Conservation (phyloP, 805 yeast genomes). For the Monosporozyma solicola region DNA sequence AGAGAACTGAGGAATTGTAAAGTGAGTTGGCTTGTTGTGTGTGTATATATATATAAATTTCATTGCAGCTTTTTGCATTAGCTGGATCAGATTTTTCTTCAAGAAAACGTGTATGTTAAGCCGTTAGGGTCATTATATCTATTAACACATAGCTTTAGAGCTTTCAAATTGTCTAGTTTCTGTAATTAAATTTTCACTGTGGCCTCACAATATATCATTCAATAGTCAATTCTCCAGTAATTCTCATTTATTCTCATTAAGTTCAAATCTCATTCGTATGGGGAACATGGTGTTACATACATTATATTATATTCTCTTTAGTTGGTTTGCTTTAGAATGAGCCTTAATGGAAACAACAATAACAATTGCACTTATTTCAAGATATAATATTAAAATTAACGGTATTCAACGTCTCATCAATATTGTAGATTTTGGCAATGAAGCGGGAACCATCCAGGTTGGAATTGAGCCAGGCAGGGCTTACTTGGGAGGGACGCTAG, state of each 20-base stretch:
- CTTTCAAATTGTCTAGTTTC: too few relatives aligned
- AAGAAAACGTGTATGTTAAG: too few relatives aligned
- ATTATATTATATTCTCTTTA: conserved; percentile 13
- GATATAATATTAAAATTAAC: background rate
- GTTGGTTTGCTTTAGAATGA: background rate
- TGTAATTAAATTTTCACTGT: too few relatives aligned
- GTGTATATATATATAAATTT: too few relatives aligned
- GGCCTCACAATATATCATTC: too few relatives aligned
- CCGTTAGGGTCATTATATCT: too few relatives aligned
- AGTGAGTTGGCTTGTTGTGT: too few relatives aligned
- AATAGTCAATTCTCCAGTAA: background rate
- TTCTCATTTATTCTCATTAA: background rate
- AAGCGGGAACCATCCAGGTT: background rate
- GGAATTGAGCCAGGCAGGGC: background rate
- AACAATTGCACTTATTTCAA: background rate
- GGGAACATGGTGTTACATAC: conserved; percentile 7
- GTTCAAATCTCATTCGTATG: background rate
- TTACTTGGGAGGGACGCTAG: background rate
- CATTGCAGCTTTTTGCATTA: too few relatives aligned
- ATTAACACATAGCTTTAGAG: too few relatives aligned
- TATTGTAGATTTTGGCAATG: background rate
- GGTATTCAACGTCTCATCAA: background rate
- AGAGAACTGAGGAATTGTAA: too few relatives aligned
- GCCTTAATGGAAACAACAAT: background rate
- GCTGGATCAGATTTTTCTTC: too few relatives aligned